Base-by-base conservation (phyloP, 2,329 filamentous ascomycete genomes). In the Decorospora gaudefroyi region DNA sequence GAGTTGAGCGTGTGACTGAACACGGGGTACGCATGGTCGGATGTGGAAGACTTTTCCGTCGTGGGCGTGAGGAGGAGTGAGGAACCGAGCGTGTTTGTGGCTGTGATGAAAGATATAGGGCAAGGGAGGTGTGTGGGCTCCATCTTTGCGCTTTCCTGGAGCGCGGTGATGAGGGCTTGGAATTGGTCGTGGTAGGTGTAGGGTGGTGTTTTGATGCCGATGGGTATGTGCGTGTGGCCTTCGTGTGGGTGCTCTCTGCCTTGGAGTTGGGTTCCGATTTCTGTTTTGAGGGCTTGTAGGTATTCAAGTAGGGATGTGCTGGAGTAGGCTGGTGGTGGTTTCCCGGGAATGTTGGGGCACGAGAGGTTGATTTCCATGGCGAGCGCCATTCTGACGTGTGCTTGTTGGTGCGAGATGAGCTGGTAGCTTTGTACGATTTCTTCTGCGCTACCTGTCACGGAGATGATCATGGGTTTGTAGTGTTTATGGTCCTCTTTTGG, bases 321-420 rank as follows among this genome's bases (percentile, higher is more conserved):
- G 6, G 80, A 76, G 64, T 90, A 91, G 0, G 87, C 87, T 4
- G 87, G 86, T 1, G 88, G 88, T 0, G 87, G 83, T 32, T 79
- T 78, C 12, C 74, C 72, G 0, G 79, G 76, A 35, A 91, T 90
- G 59, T 92, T 91, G 0, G 88, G 88, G 56, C 88, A 91, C 21
- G 82, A 86, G 19, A 91, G 79, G 62, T 92, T 92, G 59, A 91
- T 75, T 68, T 92, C 88, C 74, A 90, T 81, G 12, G 83, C 83
- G 1, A 88, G 72, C 1, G 76, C 75, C 53, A 82, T 74, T 16
- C 17, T 33, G 3, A 63, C 74, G 2, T 38, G 42, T 2, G 29
- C 12, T 45, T 76, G 48, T 49, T 60, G 32, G 17, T 46, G 45
- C 64, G 62, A 66, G 46, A 87, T 77, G 10, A 72, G 68, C 0